Conservation (phyloP, 768 basidiomycete species). For the Rhodotorula sphaerocarpa region DNA sequence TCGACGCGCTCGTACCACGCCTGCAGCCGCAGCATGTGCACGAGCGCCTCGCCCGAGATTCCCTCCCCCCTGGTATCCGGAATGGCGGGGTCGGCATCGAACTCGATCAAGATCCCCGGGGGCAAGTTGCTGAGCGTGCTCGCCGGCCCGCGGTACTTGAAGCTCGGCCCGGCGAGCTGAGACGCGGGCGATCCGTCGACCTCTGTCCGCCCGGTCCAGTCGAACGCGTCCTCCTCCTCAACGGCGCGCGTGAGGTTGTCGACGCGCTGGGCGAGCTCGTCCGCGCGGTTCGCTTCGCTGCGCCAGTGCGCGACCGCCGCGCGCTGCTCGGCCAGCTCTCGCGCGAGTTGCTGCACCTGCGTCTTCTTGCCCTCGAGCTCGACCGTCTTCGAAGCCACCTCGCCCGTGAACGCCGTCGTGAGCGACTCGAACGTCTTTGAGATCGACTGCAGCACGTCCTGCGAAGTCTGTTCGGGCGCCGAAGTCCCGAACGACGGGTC, state of each 20-base stretch:
- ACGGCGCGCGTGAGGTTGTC: constrained; percentile 76
- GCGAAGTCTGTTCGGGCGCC: constrained; percentile 66
- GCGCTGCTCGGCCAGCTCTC: constrained; percentile 81
- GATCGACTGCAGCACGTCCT: constrained; percentile 80
- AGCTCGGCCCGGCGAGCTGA: constrained; percentile 46
- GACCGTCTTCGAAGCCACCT: constrained; percentile 79
- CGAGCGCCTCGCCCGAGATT: constrained; percentile 47
- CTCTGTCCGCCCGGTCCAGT: constrained; percentile 73
- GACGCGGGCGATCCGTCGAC: constrained; percentile 45
- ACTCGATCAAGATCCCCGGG: constrained; percentile 57
- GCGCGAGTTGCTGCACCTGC: constrained; percentile 78
- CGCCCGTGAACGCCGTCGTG: constrained; percentile 66
- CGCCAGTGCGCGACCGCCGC: constrained; percentile 73
- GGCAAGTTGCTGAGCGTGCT: constrained; percentile 62
- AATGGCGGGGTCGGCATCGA: constrained; percentile 64
- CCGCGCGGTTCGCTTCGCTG: constrained; percentile 62
- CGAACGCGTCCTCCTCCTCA: constrained; percentile 67
- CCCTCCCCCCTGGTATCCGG: constrained; percentile 46
- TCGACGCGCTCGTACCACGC: constrained; percentile 77
- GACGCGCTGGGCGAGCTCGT: constrained; percentile 68
- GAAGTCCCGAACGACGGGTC: background rate
- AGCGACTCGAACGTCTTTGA: constrained; percentile 73
- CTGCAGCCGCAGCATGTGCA: constrained; percentile 66
- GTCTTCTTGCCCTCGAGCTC: constrained; percentile 76
- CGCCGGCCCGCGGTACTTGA: constrained; percentile 59